Evolutionary conservation across 2,329 filamentous ascomycete species (phyloP).

Genomic region (Colletotrichum echinochloae): DNA sequence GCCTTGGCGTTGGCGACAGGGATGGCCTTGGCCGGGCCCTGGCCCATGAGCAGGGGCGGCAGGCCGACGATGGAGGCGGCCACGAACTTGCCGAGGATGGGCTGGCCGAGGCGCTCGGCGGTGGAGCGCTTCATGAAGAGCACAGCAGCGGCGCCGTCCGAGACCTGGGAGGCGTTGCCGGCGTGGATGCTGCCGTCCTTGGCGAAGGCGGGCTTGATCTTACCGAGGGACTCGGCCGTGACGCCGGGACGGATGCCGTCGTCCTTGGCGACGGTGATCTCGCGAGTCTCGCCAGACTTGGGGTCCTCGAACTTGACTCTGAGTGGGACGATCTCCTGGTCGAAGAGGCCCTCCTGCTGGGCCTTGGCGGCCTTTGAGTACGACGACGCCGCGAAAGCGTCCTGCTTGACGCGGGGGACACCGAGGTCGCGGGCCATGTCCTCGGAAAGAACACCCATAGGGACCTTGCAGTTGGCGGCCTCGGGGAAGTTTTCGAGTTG

Average conservation of each 20-base stretch:
- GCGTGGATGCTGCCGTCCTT: slow-evolving; percentile 95
- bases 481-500: slow-evolving; percentile 84
- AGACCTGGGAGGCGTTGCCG: slow-evolving; percentile 95
- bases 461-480: slow-evolving; percentile 95
- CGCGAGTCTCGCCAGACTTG: slow-evolving; percentile 87
- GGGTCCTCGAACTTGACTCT: slow-evolving; percentile 90
- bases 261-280: slow-evolving; percentile 85
- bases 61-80: slow-evolving; percentile 88
- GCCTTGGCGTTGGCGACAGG: slow-evolving; percentile 91
- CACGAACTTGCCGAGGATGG: slow-evolving; percentile 93
- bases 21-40: slow-evolving; percentile 96
- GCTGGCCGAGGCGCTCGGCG: slow-evolving; percentile 88
- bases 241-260: slow-evolving; percentile 89
- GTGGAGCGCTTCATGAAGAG: slow-evolving; percentile 95
- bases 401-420: slow-evolving; percentile 79
- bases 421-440: slow-evolving; percentile 90
- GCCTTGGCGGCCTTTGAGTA: slow-evolving; percentile 92
- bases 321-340: slow-evolving; percentile 89
- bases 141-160: slow-evolving; percentile 94
- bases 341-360: slow-evolving; percentile 89
- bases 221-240: slow-evolving; percentile 87
- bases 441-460: slow-evolving; percentile 95
- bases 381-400: slow-evolving; percentile 92
- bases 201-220: slow-evolving; percentile 91
- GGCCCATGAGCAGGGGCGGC: slow-evolving; percentile 92